A percentile compares a stretch with the other conserved stretches of the same genome.
phyloP scores from a whole-genome alignment of 257 asterid species.

The Penstemon barbatus region DNA sequence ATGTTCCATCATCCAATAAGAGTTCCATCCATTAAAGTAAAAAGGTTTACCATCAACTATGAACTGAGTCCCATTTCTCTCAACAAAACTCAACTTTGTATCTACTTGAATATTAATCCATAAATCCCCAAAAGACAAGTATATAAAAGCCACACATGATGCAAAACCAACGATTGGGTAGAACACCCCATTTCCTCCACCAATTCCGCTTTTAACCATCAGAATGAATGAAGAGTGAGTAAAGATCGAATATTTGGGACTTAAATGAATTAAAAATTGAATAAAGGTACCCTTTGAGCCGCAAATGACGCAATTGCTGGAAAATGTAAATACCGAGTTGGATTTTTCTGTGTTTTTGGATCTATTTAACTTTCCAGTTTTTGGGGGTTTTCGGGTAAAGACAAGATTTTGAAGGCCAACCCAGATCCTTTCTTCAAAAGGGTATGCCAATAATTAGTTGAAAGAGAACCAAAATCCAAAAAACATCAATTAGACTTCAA shows the following conservation, averaged over 20 bases:
- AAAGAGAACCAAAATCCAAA: conserved; percentile 40
- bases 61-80: conserved; percentile 94
- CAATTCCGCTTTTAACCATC: conserved; percentile 47
- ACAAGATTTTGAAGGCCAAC: conserved; percentile 37
- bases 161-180: conserved; percentile 60
- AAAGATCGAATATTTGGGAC: conserved; percentile 19
- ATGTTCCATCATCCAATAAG: conserved; percentile 98
- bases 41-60: conserved; percentile 81
- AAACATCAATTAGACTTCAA: conserved; percentile 40
- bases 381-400: conserved; percentile 27
- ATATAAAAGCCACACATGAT: conserved; percentile 52
- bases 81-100: conserved; percentile 67
- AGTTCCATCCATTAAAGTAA: conserved; percentile 93
- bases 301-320: neutral
- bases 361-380: conserved; percentile 36
- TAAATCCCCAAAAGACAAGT: conserved; percentile 69
- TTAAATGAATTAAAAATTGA: conserved; percentile 26
- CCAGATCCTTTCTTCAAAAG: conserved; percentile 54
- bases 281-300: conserved; percentile 22
- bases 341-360: conserved; percentile 19
- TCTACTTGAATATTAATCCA: conserved; percentile 52
- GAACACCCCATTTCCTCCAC: conserved; percentile 47
- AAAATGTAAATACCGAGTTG: conserved; percentile 32
- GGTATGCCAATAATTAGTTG: conserved; percentile 35
- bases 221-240: neutral